These are phyloP conservation scores for Pleurotus platypus DNA, from an alignment of 768 basidiomycete genomes.

Conservation along the genomic window DNA sequence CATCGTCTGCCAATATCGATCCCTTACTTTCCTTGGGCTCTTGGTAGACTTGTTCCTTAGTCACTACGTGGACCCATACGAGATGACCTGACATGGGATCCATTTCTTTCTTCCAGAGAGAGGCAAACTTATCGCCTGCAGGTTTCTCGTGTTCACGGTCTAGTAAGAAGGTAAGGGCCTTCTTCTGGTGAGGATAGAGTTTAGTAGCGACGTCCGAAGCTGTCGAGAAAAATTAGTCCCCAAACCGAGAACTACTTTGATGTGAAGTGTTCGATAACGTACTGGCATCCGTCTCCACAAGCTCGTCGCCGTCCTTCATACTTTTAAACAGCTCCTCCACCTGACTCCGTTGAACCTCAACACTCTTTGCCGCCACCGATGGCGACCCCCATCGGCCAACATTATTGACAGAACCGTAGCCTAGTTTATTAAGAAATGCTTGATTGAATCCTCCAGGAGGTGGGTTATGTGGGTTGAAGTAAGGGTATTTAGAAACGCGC, in stretches of 20 bases:
- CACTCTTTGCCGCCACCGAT: conserved; percentile 63
- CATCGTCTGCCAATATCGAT: conserved; percentile 95
- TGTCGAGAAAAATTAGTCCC: conserved; percentile 21
- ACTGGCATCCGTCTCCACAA: conserved; percentile 85
- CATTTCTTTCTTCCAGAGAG: conserved; percentile 63
- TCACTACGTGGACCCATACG: conserved; percentile 82
- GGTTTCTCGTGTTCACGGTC: conserved; percentile 76
- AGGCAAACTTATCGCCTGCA: conserved; percentile 52
- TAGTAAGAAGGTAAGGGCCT: conserved; percentile 91
- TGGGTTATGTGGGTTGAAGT: conserved; percentile 88
- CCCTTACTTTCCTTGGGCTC: conserved; percentile 77
- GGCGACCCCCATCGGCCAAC: conserved; percentile 56
- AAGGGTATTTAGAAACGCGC: conserved; percentile 60
- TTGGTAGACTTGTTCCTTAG: conserved; percentile 67
- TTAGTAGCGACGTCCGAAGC: conserved; percentile 74
- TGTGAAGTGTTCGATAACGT: conserved; percentile 19
- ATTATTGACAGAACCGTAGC: conserved; percentile 29
- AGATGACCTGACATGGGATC: conserved; percentile 42
- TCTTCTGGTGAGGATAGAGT: conserved; percentile 97
- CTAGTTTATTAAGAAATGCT: conserved; percentile 36
- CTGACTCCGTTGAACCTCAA: conserved; percentile 90
- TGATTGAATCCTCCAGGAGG: conserved; percentile 63
- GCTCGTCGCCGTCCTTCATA: conserved; percentile 81
- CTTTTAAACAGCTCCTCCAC: conserved; percentile 93
- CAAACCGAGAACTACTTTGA: not conserved